Evolutionary conservation across 2,329 filamentous ascomycete genomes (phyloP).

Genomic region (Diaporthe humulicola): DNA sequence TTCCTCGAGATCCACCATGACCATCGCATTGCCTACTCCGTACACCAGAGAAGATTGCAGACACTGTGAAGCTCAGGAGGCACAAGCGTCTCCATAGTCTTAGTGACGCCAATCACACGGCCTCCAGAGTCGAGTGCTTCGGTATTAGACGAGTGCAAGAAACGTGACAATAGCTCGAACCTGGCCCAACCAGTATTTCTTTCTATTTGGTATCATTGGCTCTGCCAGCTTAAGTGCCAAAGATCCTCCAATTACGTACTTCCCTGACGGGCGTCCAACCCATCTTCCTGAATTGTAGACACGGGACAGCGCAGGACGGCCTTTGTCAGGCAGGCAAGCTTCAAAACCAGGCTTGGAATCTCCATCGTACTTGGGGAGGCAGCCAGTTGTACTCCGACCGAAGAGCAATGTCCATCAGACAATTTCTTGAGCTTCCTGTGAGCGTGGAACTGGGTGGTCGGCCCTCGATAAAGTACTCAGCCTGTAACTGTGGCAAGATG

Average conservation of each 20-base stretch:
- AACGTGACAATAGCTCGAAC: not conserved
- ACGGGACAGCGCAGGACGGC: not conserved
- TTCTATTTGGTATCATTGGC: not conserved
- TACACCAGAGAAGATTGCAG: slow-evolving; percentile 10
- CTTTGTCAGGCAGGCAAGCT: slow-evolving; percentile 8
- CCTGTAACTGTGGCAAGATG: not conserved
- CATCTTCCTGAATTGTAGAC: not conserved
- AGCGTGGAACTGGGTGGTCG: not conserved
- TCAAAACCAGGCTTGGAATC: not conserved
- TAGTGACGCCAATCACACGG: not conserved
- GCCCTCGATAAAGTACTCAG: slow-evolving; percentile 2
- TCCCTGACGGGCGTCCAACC: not conserved
- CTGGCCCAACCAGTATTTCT: not conserved
- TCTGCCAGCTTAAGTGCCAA: not conserved
- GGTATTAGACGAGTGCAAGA: not conserved
- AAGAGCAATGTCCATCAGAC: not conserved
- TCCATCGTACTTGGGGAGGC: not conserved
- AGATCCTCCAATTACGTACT: not conserved
- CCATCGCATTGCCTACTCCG: not conserved
- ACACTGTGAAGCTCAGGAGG: not conserved
- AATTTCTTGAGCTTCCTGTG: not conserved
- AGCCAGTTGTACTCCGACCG: not conserved
- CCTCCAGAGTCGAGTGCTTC: not conserved
- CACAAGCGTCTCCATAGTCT: not conserved
- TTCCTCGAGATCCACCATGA: not conserved